Evolutionary conservation across 768 basidiomycete species (phyloP).

Genomic region (Leccinum pellstonianum): DNA sequence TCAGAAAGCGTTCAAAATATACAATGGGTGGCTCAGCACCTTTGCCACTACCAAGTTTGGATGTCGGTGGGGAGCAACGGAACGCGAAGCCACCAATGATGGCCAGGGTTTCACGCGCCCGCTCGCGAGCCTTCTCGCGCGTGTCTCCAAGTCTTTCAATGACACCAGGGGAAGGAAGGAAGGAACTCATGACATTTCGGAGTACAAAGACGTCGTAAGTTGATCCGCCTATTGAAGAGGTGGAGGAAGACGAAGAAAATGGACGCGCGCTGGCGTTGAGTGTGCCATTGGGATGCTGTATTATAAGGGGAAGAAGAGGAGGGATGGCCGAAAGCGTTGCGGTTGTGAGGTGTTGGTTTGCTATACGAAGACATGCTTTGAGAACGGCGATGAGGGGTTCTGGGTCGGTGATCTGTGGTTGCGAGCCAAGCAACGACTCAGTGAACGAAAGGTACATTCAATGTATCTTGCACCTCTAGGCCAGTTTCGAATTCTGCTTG

Average conservation of each 20-base stretch:
- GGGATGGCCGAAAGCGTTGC: conserved; percentile 74
- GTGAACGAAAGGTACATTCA: conserved; percentile 10
- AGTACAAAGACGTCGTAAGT: conserved; percentile 55
- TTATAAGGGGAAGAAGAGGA: conserved; percentile 60
- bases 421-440: conserved; percentile 14
- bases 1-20: conserved; percentile 69
- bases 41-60: conserved; percentile 53
- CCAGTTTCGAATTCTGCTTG: conserved; percentile 72
- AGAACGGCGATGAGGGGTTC: conserved; percentile 69
- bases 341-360: conserved; percentile 79
- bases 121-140: conserved; percentile 67
- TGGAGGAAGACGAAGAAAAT: conserved; percentile 54
- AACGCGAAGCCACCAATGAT: conserved; percentile 72
- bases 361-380: conserved; percentile 72
- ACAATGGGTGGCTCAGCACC: conserved; percentile 61
- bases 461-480: conserved; percentile 51
- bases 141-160: conserved; percentile 81
- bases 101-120: conserved; percentile 75
- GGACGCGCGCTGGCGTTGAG: conserved; percentile 30
- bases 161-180: conserved; percentile 74
- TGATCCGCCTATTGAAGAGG: conserved; percentile 43
- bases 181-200: conserved; percentile 63
- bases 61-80: conserved; percentile 48
- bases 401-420: conserved; percentile 62
- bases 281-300: conserved; percentile 39